Evolutionary conservation across 176 grass and related monocot genomes (phyloP).

Genomic region (Aegilops bicornis): DNA sequence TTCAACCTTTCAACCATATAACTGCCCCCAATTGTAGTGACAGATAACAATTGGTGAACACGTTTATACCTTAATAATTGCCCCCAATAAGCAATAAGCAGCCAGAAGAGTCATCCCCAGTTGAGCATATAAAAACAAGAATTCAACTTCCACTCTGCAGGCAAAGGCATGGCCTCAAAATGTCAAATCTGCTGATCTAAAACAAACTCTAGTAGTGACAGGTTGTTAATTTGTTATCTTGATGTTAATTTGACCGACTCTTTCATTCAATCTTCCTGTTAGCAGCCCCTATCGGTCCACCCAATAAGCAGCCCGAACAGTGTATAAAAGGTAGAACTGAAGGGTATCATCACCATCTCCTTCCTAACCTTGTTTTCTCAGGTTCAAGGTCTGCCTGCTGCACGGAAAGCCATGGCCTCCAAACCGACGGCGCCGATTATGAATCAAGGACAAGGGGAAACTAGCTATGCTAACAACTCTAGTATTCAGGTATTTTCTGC

Average conservation of each 20-base stretch:
- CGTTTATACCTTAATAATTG: no score
- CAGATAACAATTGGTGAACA: background rate
- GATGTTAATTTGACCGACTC: background rate
- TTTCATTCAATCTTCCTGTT: background rate
- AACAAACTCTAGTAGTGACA: background rate
- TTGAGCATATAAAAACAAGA: background rate
- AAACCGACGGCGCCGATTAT: background rate
- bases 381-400: background rate
- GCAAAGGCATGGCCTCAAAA: background rate
- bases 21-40: background rate
- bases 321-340: no score
- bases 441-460: conserved; percentile 12
- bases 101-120: background rate
- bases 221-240: background rate
- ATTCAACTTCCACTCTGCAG: background rate
- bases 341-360: background rate
- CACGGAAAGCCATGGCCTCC: background rate
- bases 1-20: background rate
- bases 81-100: no score
- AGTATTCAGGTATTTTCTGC: background rate
- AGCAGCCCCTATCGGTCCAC: background rate
- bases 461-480: conserved; percentile 22
- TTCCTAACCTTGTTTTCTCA: background rate
- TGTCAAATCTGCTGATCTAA: background rate
- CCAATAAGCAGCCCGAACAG: background rate